These are phyloP conservation scores for Conticribra weissflogii DNA, from an alignment of 108 stramenopile species.

Conservation along the genomic window DNA sequence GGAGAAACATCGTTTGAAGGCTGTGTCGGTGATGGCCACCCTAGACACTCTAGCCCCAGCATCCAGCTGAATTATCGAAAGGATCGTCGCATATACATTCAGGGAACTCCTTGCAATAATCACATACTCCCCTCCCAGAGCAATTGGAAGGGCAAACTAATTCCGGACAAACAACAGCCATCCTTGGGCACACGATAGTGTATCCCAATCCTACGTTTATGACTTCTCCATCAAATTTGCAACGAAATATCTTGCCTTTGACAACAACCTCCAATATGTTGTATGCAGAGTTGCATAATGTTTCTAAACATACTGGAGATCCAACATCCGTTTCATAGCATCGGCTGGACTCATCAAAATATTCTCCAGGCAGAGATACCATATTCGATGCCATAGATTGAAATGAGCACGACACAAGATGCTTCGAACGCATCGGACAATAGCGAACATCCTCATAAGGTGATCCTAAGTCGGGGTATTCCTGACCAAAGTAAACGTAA, in stretches of 20 bases:
- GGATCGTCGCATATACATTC: conserved; percentile 39
- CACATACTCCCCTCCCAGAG: conserved; percentile 44
- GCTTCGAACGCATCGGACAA: conserved; percentile 45
- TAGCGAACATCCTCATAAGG: conserved; percentile 31
- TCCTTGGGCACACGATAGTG: conserved; percentile 35
- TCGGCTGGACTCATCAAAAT: conserved; percentile 35
- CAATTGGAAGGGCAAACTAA: conserved; percentile 47
- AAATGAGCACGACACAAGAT: conserved; percentile 38
- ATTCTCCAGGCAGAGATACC: conserved; percentile 22
- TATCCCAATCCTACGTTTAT: conserved; percentile 38
- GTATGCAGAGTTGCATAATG: conserved; percentile 33
- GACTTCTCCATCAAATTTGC: conserved; percentile 24
- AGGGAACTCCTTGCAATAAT: conserved; percentile 39
- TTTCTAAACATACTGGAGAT: conserved; percentile 40
- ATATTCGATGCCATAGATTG: conserved; percentile 11
- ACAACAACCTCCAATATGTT: conserved; percentile 35
- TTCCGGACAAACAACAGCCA: conserved; percentile 43
- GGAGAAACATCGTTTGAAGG: too few relatives aligned
- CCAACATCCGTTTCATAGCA: conserved; percentile 33
- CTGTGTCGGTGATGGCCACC: too few relatives aligned
- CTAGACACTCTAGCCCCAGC: conserved; percentile 11
- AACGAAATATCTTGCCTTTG: conserved; percentile 27
- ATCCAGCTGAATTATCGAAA: conserved; percentile 31
- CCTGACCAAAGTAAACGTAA: conserved; percentile 31
- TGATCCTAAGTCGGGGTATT: conserved; percentile 39